These are phyloP conservation scores for Ajuga reptans DNA, from an alignment of 305 asterid species.

Conservation along the genomic window DNA sequence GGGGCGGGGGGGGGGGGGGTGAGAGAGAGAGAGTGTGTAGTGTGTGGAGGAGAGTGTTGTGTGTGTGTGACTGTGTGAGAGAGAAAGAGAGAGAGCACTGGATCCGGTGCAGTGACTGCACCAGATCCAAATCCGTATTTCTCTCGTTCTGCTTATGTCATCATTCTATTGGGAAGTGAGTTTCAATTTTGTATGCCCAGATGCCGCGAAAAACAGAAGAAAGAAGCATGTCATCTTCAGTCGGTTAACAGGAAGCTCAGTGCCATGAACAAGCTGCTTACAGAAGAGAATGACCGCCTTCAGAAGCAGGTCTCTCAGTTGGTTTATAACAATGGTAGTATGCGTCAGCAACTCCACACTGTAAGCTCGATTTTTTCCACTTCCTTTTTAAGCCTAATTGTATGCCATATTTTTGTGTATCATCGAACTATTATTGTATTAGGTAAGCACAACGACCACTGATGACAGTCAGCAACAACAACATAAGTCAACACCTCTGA, in stretches of 20 bases:
- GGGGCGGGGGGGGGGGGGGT: too few species aligned
- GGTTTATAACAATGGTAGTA: constrained; percentile 62
- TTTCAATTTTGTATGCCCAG: constrained; percentile 22
- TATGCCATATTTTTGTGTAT: not conserved
- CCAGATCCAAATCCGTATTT: too few species aligned
- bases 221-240: constrained; percentile 67
- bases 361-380: constrained; percentile 29
- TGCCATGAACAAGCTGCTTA: constrained; percentile 78
- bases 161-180: not conserved
- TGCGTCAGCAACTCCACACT: constrained; percentile 51
- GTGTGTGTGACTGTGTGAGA: too few species aligned
- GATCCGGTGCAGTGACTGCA: too few species aligned
- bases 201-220: constrained; percentile 76
- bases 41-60: too few species aligned
- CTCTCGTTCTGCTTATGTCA: too few species aligned
- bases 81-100: too few species aligned
- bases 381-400: not conserved
- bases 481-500: constrained; percentile 55
- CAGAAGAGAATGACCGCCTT: constrained; percentile 80
- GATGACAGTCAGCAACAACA: constrained; percentile 62
- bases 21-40: too few species aligned
- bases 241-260: constrained; percentile 69
- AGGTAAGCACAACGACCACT: constrained; percentile 52
- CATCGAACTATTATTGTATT: not conserved
- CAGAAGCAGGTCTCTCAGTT: constrained; percentile 78